Percentiles rank a stretch among this genome's conserved stretches.
Conservation (phyloP, 2,329 filamentous ascomycete species). For the Fusarium lyarnte region DNA sequence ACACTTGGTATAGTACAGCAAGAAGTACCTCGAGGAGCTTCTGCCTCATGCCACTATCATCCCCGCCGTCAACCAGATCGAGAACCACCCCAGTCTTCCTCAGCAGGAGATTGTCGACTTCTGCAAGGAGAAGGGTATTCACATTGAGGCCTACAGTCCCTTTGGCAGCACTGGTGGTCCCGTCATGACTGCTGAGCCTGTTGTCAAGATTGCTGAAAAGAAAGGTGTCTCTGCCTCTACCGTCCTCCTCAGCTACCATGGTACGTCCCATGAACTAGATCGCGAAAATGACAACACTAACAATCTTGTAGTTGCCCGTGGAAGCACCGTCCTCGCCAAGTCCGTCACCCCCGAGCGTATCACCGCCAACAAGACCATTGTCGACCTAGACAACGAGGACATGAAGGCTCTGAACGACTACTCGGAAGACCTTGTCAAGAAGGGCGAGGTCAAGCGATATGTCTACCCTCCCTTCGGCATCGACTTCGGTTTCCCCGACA, state of each 20-base stretch:
- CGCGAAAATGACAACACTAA: slow-evolving; percentile 3
- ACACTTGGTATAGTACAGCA: slow-evolving; percentile 58
- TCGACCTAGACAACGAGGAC: slow-evolving; percentile 73
- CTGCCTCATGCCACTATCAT: slow-evolving; percentile 62
- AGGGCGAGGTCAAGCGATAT: slow-evolving; percentile 66
- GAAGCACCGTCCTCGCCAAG: slow-evolving; percentile 77
- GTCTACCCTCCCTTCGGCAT: slow-evolving; percentile 76
- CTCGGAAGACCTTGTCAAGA: slow-evolving; percentile 59
- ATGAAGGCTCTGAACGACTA: slow-evolving; percentile 66
- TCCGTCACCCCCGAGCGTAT: slow-evolving; percentile 75
- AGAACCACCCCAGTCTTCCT: slow-evolving; percentile 76
- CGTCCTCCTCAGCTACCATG: slow-evolving; percentile 76
- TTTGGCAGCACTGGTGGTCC: slow-evolving; percentile 72
- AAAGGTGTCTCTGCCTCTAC: slow-evolving; percentile 68
- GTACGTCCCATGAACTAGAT: slow-evolving; percentile 54
- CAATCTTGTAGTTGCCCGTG: slow-evolving; percentile 66
- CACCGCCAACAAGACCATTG: slow-evolving; percentile 73
- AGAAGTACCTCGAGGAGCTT: slow-evolving; percentile 64
- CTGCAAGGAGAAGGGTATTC: slow-evolving; percentile 74
- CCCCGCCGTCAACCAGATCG: slow-evolving; percentile 77
- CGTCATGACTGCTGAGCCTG: slow-evolving; percentile 69
- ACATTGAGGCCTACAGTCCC: slow-evolving; percentile 78
- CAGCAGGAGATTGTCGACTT: slow-evolving; percentile 77
- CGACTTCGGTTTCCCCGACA: slow-evolving; percentile 78
- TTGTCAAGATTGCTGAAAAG: slow-evolving; percentile 72